phyloP scores from a whole-genome alignment of 805 yeast species.

The Candida chauliodis region DNA sequence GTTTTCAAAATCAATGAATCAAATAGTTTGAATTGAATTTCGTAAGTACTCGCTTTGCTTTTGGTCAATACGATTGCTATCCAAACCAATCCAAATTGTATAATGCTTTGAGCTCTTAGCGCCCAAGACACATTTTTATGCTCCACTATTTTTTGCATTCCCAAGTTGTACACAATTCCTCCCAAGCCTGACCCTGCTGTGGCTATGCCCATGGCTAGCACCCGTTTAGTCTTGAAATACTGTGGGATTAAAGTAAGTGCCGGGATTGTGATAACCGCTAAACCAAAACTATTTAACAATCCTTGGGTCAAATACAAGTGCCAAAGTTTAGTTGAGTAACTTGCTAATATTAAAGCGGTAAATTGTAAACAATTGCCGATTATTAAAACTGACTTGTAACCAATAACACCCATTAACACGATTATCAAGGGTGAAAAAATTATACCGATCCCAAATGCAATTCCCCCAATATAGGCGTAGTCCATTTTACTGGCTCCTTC shows the following conservation, averaged over 20 bases:
- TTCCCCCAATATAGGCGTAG: slow-evolving; percentile 66
- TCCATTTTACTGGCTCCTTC: slow-evolving; percentile 55
- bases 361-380: slow-evolving; percentile 52
- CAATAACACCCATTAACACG: slow-evolving; percentile 41
- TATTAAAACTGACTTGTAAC: slow-evolving; percentile 36
- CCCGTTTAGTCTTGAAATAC: slow-evolving; percentile 65
- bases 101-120: slow-evolving; percentile 44
- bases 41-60: slow-evolving; percentile 13
- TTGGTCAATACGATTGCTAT: slow-evolving; percentile 18
- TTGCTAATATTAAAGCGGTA: slow-evolving; percentile 56
- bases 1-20: slow-evolving; percentile 38
- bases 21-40: slow-evolving; percentile 26
- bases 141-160: slow-evolving; percentile 42
- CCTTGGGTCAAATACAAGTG: slow-evolving; percentile 69
- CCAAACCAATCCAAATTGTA: slow-evolving; percentile 24
- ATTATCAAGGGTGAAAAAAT: slow-evolving; percentile 49
- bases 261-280: slow-evolving; percentile 57
- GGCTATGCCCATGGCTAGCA: slow-evolving; percentile 46
- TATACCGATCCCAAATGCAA: slow-evolving; percentile 57
- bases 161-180: slow-evolving; percentile 47
- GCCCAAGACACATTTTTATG: slow-evolving; percentile 45
- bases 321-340: slow-evolving; percentile 58
- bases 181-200: slow-evolving; percentile 53
- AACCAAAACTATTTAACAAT: slow-evolving; percentile 53
- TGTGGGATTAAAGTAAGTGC: slow-evolving; percentile 60